A percentile compares a stretch with the other conserved stretches of the same genome.
Conservation (phyloP, 306 rosid genomes). For the Vigna radiata region DNA sequence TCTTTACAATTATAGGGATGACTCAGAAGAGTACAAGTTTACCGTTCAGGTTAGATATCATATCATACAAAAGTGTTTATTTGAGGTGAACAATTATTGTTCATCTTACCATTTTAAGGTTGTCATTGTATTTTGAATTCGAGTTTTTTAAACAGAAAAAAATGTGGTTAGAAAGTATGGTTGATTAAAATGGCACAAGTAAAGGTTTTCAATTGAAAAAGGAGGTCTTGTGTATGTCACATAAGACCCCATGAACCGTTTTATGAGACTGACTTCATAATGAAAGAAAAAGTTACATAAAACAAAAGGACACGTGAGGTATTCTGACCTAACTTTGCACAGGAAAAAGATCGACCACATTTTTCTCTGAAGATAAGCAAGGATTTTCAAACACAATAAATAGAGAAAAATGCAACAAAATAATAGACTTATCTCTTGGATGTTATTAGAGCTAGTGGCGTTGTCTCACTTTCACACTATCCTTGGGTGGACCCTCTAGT, state of each 20-base stretch:
- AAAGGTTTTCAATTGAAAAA: background rate
- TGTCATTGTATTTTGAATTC: no score
- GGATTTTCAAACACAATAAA: slow-evolving; percentile 27
- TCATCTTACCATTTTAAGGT: no score
- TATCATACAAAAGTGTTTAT: no score
- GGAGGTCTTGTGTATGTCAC: background rate
- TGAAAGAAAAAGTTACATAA: background rate
- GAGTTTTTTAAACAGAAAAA: no score
- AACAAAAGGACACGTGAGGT: background rate
- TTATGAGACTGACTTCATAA: background rate
- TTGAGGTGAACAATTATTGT: no score
- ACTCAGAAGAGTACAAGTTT: no score
- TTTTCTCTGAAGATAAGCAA: background rate
- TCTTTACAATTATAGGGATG: no score
- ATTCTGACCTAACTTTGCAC: background rate
- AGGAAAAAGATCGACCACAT: slow-evolving; percentile 20
- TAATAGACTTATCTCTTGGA: background rate
- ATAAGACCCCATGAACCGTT: background rate
- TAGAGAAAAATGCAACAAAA: background rate
- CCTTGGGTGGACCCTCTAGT: background rate
- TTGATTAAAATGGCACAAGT: no score
- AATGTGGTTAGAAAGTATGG: no score
- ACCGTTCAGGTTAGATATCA: no score
- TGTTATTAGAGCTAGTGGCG: background rate
- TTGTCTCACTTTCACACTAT: background rate